Evolutionary conservation across 345 rosid species (phyloP), one percentile per base, ranked within the genome.

Genomic region (Arabis alpina): DNA sequence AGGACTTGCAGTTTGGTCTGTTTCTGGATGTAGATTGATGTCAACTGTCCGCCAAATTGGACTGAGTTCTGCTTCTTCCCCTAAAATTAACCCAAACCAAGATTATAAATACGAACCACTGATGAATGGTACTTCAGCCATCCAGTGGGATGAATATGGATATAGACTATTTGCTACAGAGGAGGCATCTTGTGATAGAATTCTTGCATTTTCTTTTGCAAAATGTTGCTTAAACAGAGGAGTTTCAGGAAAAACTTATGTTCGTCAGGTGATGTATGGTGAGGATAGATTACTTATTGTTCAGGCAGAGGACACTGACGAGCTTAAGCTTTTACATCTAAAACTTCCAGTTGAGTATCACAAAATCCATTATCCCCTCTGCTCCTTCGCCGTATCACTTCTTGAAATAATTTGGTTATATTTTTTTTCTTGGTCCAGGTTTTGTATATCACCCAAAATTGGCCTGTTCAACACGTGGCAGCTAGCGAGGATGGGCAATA

Each of bases 401-500:
- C 68, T 78, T 80, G 50, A 86, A 67, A 44, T 36, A 61, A 25
- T 19, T 69, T 45, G 78, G 57, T 60, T 12, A 44, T 56, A 36
- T 65, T 63, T 3, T 71, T 81, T 59, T 19, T 50, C 72, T 73
- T 80, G 64, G 68, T 53, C 52, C 83, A 94, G 99, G 96, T 85
- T 72, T 85, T 95, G 40, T 89, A 94, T 73, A 82, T 91, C 68
- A 85, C 93, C 37, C 98, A 89, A 41, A 94, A 94, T 77, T 94
- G 99, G 99, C 99, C 99, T n/a, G 90, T 94, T 68, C 99, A 88
- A 75, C 98, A 94, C 75, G 99, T 89, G 68, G 96, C 97, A 48
- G 93, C 99, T 68, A 91, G 96, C 82, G 91, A 84, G 83, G 99
- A 94, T 76, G 99, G 99, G 60, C 86, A 85, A 88, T 88, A 86